phyloP scores from a whole-genome alignment of 2,329 filamentous ascomycete genomes.

The Aspergillus costaricaensis region DNA sequence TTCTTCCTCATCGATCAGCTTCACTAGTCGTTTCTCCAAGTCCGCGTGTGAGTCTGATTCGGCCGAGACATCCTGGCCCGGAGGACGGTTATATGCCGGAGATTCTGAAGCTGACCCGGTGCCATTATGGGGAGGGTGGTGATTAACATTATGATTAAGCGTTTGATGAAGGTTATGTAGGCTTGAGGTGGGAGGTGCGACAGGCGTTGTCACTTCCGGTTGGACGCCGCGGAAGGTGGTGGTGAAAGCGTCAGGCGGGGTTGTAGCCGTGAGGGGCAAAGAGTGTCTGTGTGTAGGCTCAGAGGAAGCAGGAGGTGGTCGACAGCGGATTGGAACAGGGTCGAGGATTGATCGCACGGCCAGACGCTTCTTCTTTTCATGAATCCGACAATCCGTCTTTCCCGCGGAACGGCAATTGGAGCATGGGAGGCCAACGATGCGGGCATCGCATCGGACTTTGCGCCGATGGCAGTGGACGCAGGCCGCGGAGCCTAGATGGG shows the following conservation, averaged over 20 bases:
- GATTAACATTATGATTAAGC: constrained; percentile 8
- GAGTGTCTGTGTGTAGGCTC: constrained; percentile 25
- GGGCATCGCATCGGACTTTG: constrained; percentile 55
- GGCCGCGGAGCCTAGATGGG: constrained; percentile 42
- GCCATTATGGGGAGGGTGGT: constrained; percentile 18
- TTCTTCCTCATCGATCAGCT: constrained; percentile 54
- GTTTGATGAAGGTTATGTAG: constrained; percentile 9
- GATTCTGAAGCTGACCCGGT: constrained; percentile 22
- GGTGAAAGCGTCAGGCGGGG: constrained; percentile 29
- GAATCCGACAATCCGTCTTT: constrained; percentile 48
- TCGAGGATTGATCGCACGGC: constrained; percentile 44
- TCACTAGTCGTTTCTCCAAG: constrained; percentile 51
- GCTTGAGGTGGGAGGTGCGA: constrained; percentile 17
- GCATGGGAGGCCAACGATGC: constrained; percentile 50
- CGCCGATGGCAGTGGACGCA: constrained; percentile 54
- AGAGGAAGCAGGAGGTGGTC: constrained; percentile 34
- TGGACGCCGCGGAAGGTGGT: constrained; percentile 28
- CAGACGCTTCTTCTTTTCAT: constrained; percentile 54
- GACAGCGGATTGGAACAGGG: constrained; percentile 50
- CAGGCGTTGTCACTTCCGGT: constrained; percentile 21
- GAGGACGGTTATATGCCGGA: constrained; percentile 27
- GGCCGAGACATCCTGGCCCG: constrained; percentile 31
- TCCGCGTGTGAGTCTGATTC: constrained; percentile 45
- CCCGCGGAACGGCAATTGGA: constrained; percentile 51
- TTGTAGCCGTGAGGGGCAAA: constrained; percentile 22